These are phyloP conservation scores for Zygotorulaspora florentina DNA, from an alignment of 805 yeast genomes.

Conservation along the genomic window DNA sequence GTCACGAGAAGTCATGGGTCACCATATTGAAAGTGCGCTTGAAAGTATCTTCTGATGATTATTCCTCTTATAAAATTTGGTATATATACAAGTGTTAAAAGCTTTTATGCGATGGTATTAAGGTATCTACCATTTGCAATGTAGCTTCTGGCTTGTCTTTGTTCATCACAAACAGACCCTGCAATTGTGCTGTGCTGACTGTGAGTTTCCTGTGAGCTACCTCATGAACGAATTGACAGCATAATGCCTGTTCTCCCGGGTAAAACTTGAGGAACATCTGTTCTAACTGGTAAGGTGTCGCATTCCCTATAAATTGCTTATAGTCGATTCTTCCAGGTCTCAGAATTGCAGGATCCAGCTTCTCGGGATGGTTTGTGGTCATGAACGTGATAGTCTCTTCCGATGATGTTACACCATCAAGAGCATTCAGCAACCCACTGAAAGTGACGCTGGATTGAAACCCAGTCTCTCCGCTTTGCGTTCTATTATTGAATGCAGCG, in stretches of 20 bases:
- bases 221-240: conserved; percentile 42
- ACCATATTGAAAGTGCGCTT: conserved; percentile 40
- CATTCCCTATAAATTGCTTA: conserved; percentile 79
- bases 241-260: conserved; percentile 54
- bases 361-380: conserved; percentile 98
- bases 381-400: conserved; percentile 95
- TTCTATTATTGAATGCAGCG: conserved; percentile 86
- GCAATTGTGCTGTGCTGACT: conserved; percentile 90
- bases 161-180: conserved; percentile 90
- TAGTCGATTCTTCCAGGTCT: conserved; percentile 94
- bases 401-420: conserved; percentile 96
- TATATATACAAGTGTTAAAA: conserved; percentile 14
- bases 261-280: conserved; percentile 88
- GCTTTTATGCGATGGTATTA: conserved; percentile 29
- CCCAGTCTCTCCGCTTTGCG: conserved; percentile 72
- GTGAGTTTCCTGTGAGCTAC: conserved; percentile 44
- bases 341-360: conserved; percentile 84
- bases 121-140: conserved; percentile 50
- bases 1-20: conserved; percentile 40
- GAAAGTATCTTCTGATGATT: conserved; percentile 11
- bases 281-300: conserved; percentile 73
- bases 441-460: conserved; percentile 88
- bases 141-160: conserved; percentile 80
- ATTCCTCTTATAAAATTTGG: conserved; percentile 1
- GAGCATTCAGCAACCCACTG: conserved; percentile 86